Percentiles rank a stretch among this genome's conserved stretches.
Evolutionary conservation across 31 red algal genomes (phyloP).

Genomic region (Odonthalia washingtoniensis): DNA sequence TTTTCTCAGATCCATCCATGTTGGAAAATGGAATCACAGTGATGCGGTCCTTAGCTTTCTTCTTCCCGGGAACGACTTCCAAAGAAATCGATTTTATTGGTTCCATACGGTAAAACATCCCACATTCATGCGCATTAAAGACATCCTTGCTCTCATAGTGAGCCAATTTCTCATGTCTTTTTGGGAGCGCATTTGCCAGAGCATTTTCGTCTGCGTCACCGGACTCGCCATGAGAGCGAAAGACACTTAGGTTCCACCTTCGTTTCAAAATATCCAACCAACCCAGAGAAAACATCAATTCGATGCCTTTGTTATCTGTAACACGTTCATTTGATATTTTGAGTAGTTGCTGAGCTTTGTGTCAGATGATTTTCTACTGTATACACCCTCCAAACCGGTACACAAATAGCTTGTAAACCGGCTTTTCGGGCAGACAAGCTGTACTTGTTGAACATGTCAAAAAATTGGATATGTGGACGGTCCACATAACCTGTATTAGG

Average conservation of each 20-base stretch:
- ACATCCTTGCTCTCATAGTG: neutral
- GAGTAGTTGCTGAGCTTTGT: no score
- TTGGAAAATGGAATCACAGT: slow-evolving; percentile 18
- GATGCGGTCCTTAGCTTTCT: slow-evolving; percentile 30
- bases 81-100: neutral
- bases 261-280: slow-evolving; percentile 38
- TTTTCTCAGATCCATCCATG: neutral
- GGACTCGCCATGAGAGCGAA: slow-evolving; percentile 25
- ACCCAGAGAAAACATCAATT: slow-evolving; percentile 21
- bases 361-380: no score
- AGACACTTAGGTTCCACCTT: neutral
- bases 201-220: slow-evolving; percentile 22
- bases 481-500: no score
- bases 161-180: neutral
- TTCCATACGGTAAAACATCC: slow-evolving; percentile 25
- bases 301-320: no score
- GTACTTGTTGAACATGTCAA: no score
- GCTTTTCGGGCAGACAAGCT: no score
- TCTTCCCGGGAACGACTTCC: slow-evolving; percentile 10
- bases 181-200: neutral
- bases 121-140: slow-evolving; percentile 55
- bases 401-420: no score
- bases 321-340: no score
- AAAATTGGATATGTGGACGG: no score
- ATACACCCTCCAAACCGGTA: no score